Base-by-base conservation (phyloP, 805 yeast species). In the Ogataea pini region DNA sequence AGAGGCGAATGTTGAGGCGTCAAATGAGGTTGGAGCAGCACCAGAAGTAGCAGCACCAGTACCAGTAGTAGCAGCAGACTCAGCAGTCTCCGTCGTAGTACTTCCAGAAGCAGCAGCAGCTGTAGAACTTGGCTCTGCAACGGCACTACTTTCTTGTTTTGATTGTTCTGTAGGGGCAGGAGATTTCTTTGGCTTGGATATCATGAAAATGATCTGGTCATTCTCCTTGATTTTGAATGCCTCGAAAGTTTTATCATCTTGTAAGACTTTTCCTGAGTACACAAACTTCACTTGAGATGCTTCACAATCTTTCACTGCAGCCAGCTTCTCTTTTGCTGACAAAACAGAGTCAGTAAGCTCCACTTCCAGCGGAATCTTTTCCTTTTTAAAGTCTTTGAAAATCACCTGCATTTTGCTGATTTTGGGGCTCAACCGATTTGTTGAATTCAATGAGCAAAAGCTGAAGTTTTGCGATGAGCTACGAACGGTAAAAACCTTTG, bases 171-270 rank as follows among this genome's bases (percentile, higher is more conserved):
- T 54, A 5, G 70, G 60, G 7, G 64, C 59, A 18, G 71, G 56
- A 1, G 68, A 49, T 31, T 67, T 64, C 59, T 73, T 72, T 37
- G 75, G 69, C 66, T 80, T 82, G 33, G 91, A 79, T 44, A 90
- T 79, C 98, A 94, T 92, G 68, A 90, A 92, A 48, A 94, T 91
- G 46, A 94, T 82, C 59, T 90, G 92, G 60, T 89, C 97, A 49
- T 83, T 83, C 29, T 85, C 91, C 65, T 89, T 89, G 58, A 92
- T 78, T 55, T 86, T 86, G 65, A 83, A 85, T 7, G 78, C 76
- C 43, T 77, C 85, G 50, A 92, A 75, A 2, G 86, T 76, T 63
- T 89, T 86, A 39, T 80, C 87, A 71, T 94, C 96, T 61, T 81
- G 89, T 43, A 94, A 80, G 37, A 94, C 92, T 64, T 90, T 90